Percentiles rank a stretch among this genome's conserved stretches.
Conservation (phyloP, 1,139 yeast genomes). For the Nakaseomyces nivariensis region DNA sequence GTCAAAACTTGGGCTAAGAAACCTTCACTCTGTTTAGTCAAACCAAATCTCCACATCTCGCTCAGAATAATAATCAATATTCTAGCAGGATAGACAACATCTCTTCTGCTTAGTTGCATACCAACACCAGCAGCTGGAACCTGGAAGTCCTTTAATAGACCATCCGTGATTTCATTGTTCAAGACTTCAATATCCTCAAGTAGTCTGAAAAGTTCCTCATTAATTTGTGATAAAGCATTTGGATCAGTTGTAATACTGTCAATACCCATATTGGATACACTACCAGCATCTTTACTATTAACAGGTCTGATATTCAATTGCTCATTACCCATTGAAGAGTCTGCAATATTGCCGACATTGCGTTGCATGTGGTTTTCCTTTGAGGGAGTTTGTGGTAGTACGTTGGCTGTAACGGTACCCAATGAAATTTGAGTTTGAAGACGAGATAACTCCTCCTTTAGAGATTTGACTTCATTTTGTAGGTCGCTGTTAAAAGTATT, state of each 20-base stretch:
- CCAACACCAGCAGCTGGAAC: constrained; percentile 82
- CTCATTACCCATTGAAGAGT: background rate
- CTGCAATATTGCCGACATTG: background rate
- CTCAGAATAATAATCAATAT: constrained; percentile 83
- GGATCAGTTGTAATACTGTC: constrained; percentile 41
- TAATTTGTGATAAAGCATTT: constrained; percentile 46
- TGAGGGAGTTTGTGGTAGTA: constrained; percentile 20
- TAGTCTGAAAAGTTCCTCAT: constrained; percentile 60
- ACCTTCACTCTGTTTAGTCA: constrained; percentile 84
- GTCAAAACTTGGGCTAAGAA: constrained; percentile 85
- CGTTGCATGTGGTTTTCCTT: constrained; percentile 7
- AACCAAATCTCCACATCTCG: constrained; percentile 98
- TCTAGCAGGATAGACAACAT: constrained; percentile 93
- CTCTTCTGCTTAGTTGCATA: constrained; percentile 75
- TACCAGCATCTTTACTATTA: constrained; percentile 8
- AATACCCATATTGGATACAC: constrained; percentile 12
- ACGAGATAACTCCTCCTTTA: constrained; percentile 54
- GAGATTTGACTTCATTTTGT: constrained; percentile 56
- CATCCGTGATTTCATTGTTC: constrained; percentile 80
- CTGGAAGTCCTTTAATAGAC: constrained; percentile 77
- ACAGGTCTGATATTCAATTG: constrained; percentile 10
- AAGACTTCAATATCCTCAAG: constrained; percentile 72
- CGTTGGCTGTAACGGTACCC: constrained; percentile 26
- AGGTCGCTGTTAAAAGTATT: constrained; percentile 61
- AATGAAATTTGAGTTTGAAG: constrained; percentile 33